These are phyloP conservation scores for Adansonia madagascariensis DNA, from an alignment of 441 rosid species.

Conservation along the genomic window DNA sequence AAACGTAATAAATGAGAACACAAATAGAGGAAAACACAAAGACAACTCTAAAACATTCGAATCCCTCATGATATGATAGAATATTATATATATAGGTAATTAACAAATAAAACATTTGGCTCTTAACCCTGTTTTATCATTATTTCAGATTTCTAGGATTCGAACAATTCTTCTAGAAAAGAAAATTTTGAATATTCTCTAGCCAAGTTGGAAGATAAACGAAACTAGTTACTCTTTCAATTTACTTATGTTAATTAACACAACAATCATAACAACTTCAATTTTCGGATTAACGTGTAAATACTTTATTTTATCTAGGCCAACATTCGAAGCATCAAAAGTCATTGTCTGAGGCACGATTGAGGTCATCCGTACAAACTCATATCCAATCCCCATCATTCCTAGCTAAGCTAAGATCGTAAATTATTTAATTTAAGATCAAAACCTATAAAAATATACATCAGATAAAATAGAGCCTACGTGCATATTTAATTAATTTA, in stretches of 20 bases:
- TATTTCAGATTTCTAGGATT: neutral
- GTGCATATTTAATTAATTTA: too few relatives aligned
- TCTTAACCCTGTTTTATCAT: neutral
- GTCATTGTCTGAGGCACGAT: too few relatives aligned
- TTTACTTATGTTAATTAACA: neutral
- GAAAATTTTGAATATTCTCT: neutral
- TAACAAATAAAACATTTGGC: neutral
- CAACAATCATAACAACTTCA: neutral
- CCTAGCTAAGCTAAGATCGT: too few relatives aligned
- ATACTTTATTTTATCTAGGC: too few relatives aligned
- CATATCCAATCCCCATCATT: too few relatives aligned
- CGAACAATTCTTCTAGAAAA: neutral
- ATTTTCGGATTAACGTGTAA: too few relatives aligned
- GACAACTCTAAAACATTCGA: neutral
- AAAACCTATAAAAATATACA: too few relatives aligned
- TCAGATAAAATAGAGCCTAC: too few relatives aligned
- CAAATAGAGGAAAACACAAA: neutral
- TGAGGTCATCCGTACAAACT: too few relatives aligned
- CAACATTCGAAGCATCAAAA: too few relatives aligned
- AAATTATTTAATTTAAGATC: too few relatives aligned
- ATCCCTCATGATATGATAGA: neutral
- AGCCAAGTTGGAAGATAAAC: neutral
- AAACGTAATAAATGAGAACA: too few relatives aligned
- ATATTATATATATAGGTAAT: neutral
- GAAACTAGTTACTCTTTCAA: neutral